Conservation (phyloP, 2,329 filamentous ascomycete genomes). For the Arthroderma sp. region DNA sequence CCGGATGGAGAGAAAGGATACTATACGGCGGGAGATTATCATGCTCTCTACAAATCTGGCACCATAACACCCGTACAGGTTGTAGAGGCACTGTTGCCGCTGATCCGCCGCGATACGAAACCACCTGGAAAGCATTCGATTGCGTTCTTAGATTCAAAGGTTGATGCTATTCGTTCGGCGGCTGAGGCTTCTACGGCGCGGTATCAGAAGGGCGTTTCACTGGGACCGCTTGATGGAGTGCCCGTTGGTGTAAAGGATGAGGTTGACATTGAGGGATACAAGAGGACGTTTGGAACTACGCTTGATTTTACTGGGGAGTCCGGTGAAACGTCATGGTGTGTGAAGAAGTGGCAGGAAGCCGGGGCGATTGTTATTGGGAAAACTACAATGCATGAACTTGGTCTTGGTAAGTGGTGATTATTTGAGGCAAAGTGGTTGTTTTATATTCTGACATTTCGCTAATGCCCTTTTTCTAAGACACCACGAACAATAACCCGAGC, state of each 20-base stretch:
- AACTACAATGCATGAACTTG: constrained; percentile 68
- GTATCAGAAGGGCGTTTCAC: constrained; percentile 51
- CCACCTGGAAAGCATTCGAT: constrained; percentile 50
- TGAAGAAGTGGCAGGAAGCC: constrained; percentile 56
- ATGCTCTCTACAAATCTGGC: constrained; percentile 58
- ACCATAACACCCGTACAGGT: constrained; percentile 60
- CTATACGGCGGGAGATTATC: constrained; percentile 63
- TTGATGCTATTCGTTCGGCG: constrained; percentile 50
- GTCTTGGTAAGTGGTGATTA: constrained; percentile 40
- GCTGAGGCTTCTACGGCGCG: constrained; percentile 61
- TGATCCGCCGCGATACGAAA: constrained; percentile 49
- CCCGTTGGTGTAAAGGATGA: constrained; percentile 80
- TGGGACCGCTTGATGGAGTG: constrained; percentile 65
- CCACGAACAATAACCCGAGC: constrained; percentile 67
- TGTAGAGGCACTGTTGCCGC: constrained; percentile 54
- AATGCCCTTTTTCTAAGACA: constrained; percentile 36
- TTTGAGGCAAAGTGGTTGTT: not conserved
- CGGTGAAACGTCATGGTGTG: constrained; percentile 54
- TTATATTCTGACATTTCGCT: not conserved
- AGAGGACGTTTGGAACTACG: constrained; percentile 51
- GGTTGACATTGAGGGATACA: constrained; percentile 56
- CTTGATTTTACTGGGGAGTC: constrained; percentile 41
- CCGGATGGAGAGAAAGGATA: constrained; percentile 33
- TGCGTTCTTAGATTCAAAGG: constrained; percentile 58
- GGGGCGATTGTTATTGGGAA: constrained; percentile 66